Evolutionary conservation across 345 rosid genomes (phyloP).

Genomic region (Diplotaxis tenuifolia): DNA sequence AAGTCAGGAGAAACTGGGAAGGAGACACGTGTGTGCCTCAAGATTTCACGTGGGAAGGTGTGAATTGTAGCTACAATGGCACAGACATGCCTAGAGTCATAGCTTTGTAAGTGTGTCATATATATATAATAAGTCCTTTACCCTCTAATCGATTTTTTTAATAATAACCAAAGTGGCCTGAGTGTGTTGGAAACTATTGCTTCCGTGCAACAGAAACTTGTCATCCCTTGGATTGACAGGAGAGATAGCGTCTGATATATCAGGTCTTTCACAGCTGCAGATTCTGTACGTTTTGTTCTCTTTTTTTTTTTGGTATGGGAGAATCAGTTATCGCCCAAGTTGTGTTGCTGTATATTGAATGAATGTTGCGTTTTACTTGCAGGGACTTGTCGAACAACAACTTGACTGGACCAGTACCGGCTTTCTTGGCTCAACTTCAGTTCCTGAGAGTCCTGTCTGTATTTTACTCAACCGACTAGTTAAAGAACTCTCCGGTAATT

Average conservation of each 20-base stretch:
- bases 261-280: slow-evolving; percentile 34
- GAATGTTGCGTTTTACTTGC: background rate
- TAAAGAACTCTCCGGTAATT: background rate
- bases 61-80: slow-evolving; percentile 42
- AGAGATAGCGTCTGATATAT: slow-evolving; percentile 33
- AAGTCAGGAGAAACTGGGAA: slow-evolving; percentile 48
- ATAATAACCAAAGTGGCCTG: no score
- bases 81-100: slow-evolving; percentile 38
- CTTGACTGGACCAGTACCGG: slow-evolving; percentile 47
- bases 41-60: slow-evolving; percentile 46
- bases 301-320: background rate
- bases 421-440: slow-evolving; percentile 40
- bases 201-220: slow-evolving; percentile 37
- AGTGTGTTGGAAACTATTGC: no score
- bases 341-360: background rate
- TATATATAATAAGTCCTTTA: no score
- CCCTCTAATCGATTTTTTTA: no score
- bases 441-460: slow-evolving; percentile 46
- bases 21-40: slow-evolving; percentile 49
- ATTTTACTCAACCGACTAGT: background rate
- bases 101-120: slow-evolving; percentile 49
- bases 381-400: slow-evolving; percentile 56
- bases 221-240: slow-evolving; percentile 47
- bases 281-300: slow-evolving; percentile 40
- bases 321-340: background rate